These are phyloP conservation scores for Pythium dissotocum DNA, from an alignment of 352 stramenopile species.

Conservation along the genomic window DNA sequence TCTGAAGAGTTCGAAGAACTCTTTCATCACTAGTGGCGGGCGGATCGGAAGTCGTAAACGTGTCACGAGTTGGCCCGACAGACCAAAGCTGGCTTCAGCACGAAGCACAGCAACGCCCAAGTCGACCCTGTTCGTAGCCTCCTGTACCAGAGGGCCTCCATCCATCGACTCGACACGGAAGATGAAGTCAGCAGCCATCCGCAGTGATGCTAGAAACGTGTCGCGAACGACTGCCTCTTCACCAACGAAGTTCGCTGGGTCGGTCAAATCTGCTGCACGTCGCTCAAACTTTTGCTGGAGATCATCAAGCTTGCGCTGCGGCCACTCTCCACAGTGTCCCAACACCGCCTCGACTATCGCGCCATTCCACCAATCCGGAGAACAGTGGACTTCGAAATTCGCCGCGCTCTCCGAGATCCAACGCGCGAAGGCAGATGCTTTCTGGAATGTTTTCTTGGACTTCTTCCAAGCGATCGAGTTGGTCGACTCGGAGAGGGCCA, in stretches of 20 bases:
- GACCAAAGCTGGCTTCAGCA: background rate
- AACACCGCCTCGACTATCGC: background rate
- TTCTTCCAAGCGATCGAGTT: background rate
- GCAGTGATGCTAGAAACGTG: background rate
- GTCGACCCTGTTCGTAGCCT: background rate
- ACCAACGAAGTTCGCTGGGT: no score
- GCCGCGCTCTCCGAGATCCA: background rate
- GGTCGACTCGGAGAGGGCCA: background rate
- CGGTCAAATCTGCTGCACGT: background rate
- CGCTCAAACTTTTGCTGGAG: background rate
- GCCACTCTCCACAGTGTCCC: background rate
- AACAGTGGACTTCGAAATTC: background rate
- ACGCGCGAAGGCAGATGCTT: background rate
- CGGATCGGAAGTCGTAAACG: background rate
- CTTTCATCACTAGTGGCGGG: background rate
- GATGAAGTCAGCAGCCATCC: background rate
- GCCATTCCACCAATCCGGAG: background rate
- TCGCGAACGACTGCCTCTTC: background rate
- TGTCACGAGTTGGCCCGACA: background rate
- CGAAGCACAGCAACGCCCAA: background rate
- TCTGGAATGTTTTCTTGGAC: background rate
- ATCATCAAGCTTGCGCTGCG: background rate
- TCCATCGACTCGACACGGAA: background rate
- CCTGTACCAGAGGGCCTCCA: background rate
- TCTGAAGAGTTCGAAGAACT: background rate